Evolutionary conservation across 352 stramenopile species (phyloP).

Genomic region (Peronospora destructor): DNA sequence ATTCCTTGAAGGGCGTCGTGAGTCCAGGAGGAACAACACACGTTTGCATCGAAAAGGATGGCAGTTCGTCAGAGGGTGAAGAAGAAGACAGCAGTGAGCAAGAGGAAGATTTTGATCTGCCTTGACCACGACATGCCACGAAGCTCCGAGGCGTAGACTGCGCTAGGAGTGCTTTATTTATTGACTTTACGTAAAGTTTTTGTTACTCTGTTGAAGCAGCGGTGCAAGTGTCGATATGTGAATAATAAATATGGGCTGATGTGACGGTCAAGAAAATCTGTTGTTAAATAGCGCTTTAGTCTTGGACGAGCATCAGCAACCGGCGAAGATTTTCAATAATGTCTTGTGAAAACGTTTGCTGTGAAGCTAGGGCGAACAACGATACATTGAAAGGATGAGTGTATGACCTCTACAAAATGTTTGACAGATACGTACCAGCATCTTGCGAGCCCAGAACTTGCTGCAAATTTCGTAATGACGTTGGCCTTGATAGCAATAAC

Average conservation of each 20-base stretch:
- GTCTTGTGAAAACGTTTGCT: constrained; percentile 4
- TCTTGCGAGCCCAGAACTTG: constrained; percentile 18
- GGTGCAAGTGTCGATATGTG: constrained; percentile 2
- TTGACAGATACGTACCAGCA: constrained; percentile 14
- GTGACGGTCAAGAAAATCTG: not conserved
- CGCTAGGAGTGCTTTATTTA: constrained; percentile 20
- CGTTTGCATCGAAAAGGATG: constrained; percentile 51
- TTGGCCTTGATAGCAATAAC: constrained; percentile 27
- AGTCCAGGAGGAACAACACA: constrained; percentile 56
- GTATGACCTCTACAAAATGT: not conserved
- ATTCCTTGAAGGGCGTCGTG: constrained; percentile 45
- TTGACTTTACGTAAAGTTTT: constrained; percentile 3
- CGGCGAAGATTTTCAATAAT: constrained; percentile 25
- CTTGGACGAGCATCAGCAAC: constrained; percentile 25
- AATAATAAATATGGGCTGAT: constrained; percentile 29
- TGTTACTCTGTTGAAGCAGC: not conserved
- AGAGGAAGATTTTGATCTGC: constrained; percentile 25
- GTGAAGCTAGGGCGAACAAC: not conserved
- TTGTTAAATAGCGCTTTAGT: constrained; percentile 2
- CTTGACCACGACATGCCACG: constrained; percentile 5
- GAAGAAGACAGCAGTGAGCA: constrained; percentile 28
- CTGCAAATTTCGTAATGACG: constrained; percentile 30
- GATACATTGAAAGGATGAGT: constrained; percentile 1
- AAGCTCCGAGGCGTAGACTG: not conserved
- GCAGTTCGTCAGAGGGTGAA: constrained; percentile 43